phyloP scores from a whole-genome alignment of 2,329 filamentous ascomycete species.

The Hypomyces rosellus region DNA sequence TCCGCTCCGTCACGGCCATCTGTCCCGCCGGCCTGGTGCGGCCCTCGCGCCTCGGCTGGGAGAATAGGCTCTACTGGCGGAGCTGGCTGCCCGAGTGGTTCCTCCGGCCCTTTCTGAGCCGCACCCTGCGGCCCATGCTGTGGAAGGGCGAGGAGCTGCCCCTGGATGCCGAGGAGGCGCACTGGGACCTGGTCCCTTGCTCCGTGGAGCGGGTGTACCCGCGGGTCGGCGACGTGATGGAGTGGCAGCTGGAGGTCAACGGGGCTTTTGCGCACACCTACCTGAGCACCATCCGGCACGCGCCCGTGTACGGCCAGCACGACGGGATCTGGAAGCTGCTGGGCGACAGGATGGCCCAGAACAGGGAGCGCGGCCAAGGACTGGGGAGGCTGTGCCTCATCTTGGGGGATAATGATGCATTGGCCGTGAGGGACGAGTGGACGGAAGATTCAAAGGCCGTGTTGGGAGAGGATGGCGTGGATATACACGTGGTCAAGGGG shows the following conservation, averaged over 20 bases:
- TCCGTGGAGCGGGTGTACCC: slow-evolving; percentile 46
- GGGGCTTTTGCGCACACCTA: slow-evolving; percentile 64
- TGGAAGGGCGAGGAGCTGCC: slow-evolving; percentile 23
- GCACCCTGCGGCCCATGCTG: background rate
- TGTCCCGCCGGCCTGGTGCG: slow-evolving; percentile 65
- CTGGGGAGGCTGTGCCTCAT: slow-evolving; percentile 55
- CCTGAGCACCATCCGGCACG: slow-evolving; percentile 62
- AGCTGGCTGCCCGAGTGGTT: slow-evolving; percentile 54
- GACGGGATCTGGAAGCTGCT: slow-evolving; percentile 55
- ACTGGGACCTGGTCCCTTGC: slow-evolving; percentile 45
- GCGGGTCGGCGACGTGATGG: slow-evolving; percentile 52
- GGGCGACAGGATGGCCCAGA: slow-evolving; percentile 38
- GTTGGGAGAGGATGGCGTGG: slow-evolving; percentile 51
- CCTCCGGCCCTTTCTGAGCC: slow-evolving; percentile 43
- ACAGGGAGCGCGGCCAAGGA: slow-evolving; percentile 12
- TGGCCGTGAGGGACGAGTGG: slow-evolving; percentile 61
- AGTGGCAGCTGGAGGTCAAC: slow-evolving; percentile 64
- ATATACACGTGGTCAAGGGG: slow-evolving; percentile 51
- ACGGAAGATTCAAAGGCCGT: slow-evolving; percentile 52
- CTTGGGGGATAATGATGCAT: slow-evolving; percentile 58
- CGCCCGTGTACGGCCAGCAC: slow-evolving; percentile 58
- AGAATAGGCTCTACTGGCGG: slow-evolving; percentile 55
- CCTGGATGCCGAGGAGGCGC: slow-evolving; percentile 30
- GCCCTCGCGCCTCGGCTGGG: slow-evolving; percentile 52
- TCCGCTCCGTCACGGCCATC: slow-evolving; percentile 59